Evolutionary conservation across 2,329 filamentous ascomycete species (phyloP), one percentile per base, ranked within the genome.

Genomic region (Talaromyces amestolkiae): DNA sequence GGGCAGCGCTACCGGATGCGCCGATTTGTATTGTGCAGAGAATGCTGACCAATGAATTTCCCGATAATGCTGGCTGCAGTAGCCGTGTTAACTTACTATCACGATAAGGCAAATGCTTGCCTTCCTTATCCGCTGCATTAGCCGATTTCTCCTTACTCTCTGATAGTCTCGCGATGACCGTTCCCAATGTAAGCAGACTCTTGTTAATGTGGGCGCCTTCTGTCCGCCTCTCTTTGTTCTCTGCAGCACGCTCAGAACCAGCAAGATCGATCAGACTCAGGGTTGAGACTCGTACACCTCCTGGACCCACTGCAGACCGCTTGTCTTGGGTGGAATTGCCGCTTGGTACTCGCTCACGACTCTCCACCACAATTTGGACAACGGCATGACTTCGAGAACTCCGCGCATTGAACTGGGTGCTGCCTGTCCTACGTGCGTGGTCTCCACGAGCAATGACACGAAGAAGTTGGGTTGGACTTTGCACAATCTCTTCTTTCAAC

Each of bases 171-270:
- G 92, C 91, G 75, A 99, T 97, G 72, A 99, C 95, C 0, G 92
- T 99, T 61, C 95, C 95, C 3, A 99, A 83, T 0, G 95, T 99
- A 66, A 99, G 86, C 73, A 99, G 81, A 77, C 93, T 97, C 81
- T 98, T 98, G 83, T 99, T 99, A 80, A 99, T 99, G 76, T 99
- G 95, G 13, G 94, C 94, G 68, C 95, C 95, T 79, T 99, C 95
- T 17, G 92, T 92, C 54, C 95, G 87, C 62, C 95, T 87, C 80
- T 98, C 95, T 76, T 98, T 99, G 63, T 90, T 91, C 73, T 98
- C 95, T 3, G 95, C 95, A 47, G 95, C 95, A 78, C 94, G 92
- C 76, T 99, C 95, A 0, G 95, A 98, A 45, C 95, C 95, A 63
- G 95, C 95, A 70, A 99, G 82, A 85, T 99, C 95, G 69, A 99